Base-by-base conservation (phyloP, 2,329 filamentous ascomycete species). In the Trichoderma guizhouense region DNA sequence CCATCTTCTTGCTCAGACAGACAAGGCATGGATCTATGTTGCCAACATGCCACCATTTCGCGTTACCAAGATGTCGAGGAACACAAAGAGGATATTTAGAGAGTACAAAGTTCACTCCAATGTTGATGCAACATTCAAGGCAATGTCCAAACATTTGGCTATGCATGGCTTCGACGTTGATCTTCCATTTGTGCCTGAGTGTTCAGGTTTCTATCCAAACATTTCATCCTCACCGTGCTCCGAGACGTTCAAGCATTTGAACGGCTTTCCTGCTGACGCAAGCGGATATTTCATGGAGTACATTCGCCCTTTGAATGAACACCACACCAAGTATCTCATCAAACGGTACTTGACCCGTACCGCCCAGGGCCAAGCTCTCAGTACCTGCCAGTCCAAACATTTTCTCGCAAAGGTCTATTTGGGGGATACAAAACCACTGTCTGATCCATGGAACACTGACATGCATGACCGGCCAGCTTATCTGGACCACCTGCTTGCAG, bases 401-500 rank as follows among this genome's bases (percentile, higher is more conserved):
- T 73, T 73, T 61, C 58, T 74, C 15, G 71, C 73, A 39, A 73
- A 71, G 24, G 73, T 74, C 47, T 71, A 70, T 60, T 36, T 74
- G 8, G 73, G 73, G 14, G 73, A 74, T 24, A 55, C 66, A 3
- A 70, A 66, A 32, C 73, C 73, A 5, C 63, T 74, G 21, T 63
- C 67, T 12, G 73, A 74, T 53, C 34, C 47, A 7, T 74, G 71
- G 73, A 72, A 71, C 21, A 55, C 68, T 28, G 65, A 71, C 12
- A 39, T 74, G 14, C 58, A 69, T 9, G 71, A 72, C 5, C 73
- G 76, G 0, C 72, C 74, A 5, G 75, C 67, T 26, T 78, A 77
- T 62, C 39, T 77, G 5, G 72, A 79, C 39, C 75, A 78, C 26
- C 7, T 78, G 2, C 51, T 32, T 9, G 14, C n/a, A 3, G 76